A percentile compares a stretch with the other conserved stretches of the same genome.
Evolutionary conservation across 2,329 filamentous ascomycete genomes (phyloP).

Genomic region (Colletotrichum plurivorum): DNA sequence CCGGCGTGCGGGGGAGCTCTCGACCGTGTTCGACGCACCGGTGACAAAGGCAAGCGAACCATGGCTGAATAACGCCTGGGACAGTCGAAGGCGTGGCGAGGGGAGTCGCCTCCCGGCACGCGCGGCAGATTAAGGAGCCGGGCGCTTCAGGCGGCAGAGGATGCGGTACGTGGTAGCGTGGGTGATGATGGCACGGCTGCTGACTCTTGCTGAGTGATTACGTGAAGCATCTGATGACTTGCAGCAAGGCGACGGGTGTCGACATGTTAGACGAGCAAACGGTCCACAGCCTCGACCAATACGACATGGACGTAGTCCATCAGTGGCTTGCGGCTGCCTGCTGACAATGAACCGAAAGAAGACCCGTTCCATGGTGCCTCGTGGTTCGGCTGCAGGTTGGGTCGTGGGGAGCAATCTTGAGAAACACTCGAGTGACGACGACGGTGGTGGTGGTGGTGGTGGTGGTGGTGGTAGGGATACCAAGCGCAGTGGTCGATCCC

Average conservation of each 20-base stretch:
- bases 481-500: slow-evolving; percentile 16
- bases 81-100: not conserved
- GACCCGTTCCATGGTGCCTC: slow-evolving; percentile 4
- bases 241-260: slow-evolving; percentile 12
- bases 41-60: not conserved
- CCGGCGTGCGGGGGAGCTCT: not conserved
- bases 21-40: not conserved
- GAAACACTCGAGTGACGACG: not conserved
- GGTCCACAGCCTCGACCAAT: slow-evolving; percentile 13
- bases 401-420: not conserved
- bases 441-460: not conserved
- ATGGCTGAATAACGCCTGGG: slow-evolving; percentile 13
- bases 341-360: slow-evolving; percentile 13
- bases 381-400: not conserved
- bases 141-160: slow-evolving; percentile 18
- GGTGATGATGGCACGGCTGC: not conserved
- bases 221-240: slow-evolving; percentile 15
- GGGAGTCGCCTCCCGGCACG: not conserved
- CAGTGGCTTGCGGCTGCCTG: slow-evolving; percentile 7
- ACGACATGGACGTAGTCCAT: not conserved
- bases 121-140: not conserved
- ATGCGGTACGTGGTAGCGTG: too few relatives aligned
- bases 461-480: not conserved
- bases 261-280: not conserved
- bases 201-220: slow-evolving; percentile 5